A percentile compares a stretch with the other conserved stretches of the same genome.
Conservation (phyloP, 2,329 filamentous ascomycete genomes). For the Fusarium pseudocircinatum region DNA sequence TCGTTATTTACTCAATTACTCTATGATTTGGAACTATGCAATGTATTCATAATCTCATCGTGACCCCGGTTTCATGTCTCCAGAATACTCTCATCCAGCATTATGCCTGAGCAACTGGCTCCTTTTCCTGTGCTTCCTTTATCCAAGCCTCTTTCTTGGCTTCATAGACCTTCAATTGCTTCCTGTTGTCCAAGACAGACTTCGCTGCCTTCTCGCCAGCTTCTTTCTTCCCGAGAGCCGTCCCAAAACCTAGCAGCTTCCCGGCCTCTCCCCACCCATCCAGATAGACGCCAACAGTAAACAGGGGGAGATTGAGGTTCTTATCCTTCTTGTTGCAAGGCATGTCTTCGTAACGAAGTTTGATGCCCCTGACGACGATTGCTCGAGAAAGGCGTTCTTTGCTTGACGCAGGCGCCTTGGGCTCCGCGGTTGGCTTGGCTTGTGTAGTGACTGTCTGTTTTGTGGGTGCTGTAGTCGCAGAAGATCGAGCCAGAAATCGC, state of each 20-base stretch:
- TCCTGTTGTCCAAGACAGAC: slow-evolving; percentile 72
- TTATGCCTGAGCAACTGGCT: neutral
- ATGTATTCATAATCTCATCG: neutral
- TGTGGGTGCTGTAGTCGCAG: neutral
- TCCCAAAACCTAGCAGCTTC: slow-evolving; percentile 70
- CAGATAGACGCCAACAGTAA: slow-evolving; percentile 71
- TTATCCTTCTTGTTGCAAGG: slow-evolving; percentile 62
- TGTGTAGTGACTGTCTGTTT: neutral
- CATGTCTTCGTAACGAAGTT: slow-evolving; percentile 69
- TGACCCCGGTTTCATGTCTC: neutral
- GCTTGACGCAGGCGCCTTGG: neutral
- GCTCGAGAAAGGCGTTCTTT: slow-evolving; percentile 46
- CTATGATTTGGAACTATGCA: neutral
- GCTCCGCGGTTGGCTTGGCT: neutral
- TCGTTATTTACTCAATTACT: neutral
- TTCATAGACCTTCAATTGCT: slow-evolving; percentile 62
- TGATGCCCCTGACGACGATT: slow-evolving; percentile 67
- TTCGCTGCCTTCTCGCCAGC: slow-evolving; percentile 74
- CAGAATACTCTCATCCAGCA: neutral
- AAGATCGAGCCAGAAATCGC: neutral
- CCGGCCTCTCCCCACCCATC: slow-evolving; percentile 74
- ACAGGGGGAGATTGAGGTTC: slow-evolving; percentile 64
- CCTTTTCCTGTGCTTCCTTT: slow-evolving; percentile 42
- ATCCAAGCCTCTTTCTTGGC: slow-evolving; percentile 59
- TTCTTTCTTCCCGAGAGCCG: slow-evolving; percentile 73